phyloP scores from a whole-genome alignment of 2,329 filamentous ascomycete genomes.

The Colletotrichum liriopes region DNA sequence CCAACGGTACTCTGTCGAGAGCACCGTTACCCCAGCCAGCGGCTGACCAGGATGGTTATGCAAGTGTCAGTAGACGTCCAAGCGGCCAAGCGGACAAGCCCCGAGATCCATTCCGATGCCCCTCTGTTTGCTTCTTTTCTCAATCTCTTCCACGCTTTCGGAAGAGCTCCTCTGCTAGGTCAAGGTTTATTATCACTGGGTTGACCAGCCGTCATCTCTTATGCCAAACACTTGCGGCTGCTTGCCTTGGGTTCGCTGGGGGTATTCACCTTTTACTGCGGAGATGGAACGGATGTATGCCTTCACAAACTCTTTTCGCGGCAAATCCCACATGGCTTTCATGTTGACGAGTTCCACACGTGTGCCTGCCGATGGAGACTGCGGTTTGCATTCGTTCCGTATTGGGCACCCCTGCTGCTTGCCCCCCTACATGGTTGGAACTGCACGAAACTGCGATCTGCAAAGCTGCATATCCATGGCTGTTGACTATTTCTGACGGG shows the following conservation, averaged over 20 bases:
- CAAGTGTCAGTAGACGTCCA: not conserved
- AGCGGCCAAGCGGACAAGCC: not conserved
- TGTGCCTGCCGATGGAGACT: slow-evolving; percentile 4
- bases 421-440: not conserved
- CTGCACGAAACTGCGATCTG: slow-evolving; percentile 24
- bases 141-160: not conserved
- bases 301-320: not conserved
- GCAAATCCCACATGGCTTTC: not conserved
- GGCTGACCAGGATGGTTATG: not conserved
- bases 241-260: not conserved
- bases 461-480: not conserved
- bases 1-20: not conserved
- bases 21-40: too few species aligned
- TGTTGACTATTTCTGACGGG: not conserved
- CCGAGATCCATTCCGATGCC: too few species aligned
- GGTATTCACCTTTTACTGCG: not conserved
- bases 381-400: not conserved
- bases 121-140: not conserved
- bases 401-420: slow-evolving; percentile 12
- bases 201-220: not conserved
- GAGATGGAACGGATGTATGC: not conserved
- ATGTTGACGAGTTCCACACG: slow-evolving; percentile 6
- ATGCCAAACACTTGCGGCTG: not conserved
- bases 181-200: not conserved
- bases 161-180: not conserved